These are phyloP conservation scores for Ambrosia hybrid DNA, from an alignment of 140 eudicot species.

Conservation along the genomic window DNA sequence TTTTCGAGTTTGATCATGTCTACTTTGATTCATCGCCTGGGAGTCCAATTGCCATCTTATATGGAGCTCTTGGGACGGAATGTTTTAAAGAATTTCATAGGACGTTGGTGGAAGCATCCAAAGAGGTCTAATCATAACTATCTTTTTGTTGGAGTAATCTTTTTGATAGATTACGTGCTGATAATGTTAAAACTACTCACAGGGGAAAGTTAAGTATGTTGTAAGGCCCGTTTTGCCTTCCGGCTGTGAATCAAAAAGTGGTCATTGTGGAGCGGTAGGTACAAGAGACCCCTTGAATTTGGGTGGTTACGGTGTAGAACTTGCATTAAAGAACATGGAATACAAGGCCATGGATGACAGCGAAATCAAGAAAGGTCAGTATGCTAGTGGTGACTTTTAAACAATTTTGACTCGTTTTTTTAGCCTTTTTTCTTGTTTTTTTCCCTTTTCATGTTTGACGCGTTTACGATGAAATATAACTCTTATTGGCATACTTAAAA, in stretches of 20 bases:
- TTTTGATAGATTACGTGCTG: conserved; percentile 18
- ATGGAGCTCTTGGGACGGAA: conserved; percentile 95
- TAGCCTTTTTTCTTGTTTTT: neutral
- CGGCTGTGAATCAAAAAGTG: conserved; percentile 85
- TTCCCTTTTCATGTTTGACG: neutral
- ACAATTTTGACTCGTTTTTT: neutral
- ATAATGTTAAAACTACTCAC: conserved; percentile 21
- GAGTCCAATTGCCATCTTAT: conserved; percentile 79
- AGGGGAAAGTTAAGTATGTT: conserved; percentile 88
- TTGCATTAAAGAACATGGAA: conserved; percentile 98
- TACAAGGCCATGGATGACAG: conserved; percentile 99
- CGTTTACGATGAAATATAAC: conserved; percentile 6
- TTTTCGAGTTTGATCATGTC: conserved; percentile 89
- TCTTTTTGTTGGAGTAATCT: neutral
- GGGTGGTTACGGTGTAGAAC: conserved; percentile 99
- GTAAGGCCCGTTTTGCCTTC: conserved; percentile 85
- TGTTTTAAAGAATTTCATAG: conserved; percentile 79
- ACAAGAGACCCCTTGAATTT: conserved; percentile 68
- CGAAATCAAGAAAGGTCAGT: neutral
- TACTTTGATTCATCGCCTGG: conserved; percentile 65
- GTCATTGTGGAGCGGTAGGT: conserved; percentile 80
- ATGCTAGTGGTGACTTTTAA: too few relatives aligned
- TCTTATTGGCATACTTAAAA: neutral
- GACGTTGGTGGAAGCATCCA: conserved; percentile 70
- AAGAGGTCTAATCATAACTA: conserved; percentile 50